phyloP scores from a whole-genome alignment of 345 rosid species.

The Syzygium aqueum region DNA sequence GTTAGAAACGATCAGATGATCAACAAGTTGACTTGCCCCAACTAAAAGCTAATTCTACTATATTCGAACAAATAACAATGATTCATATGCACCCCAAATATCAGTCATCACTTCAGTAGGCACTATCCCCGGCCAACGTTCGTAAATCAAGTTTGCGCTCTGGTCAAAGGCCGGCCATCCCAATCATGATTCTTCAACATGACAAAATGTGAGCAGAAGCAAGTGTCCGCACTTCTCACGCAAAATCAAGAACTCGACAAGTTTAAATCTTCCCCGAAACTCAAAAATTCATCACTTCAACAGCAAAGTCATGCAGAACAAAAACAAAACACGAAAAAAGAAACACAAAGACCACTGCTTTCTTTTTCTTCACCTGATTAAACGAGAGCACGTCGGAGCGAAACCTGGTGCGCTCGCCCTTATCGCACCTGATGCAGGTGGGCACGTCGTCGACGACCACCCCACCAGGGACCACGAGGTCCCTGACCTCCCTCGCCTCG shows the following conservation, averaged over 20 bases:
- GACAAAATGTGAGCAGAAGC: not conserved
- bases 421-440: conserved; percentile 73
- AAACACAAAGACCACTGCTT: not conserved
- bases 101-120: not conserved
- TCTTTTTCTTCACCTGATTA: conserved; percentile 42
- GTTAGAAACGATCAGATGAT: not conserved
- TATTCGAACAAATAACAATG: not conserved
- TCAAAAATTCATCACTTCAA: not conserved
- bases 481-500: conserved; percentile 28
- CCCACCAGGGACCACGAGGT: conserved; percentile 71
- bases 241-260: not conserved
- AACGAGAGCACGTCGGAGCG: conserved; percentile 79
- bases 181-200: not conserved
- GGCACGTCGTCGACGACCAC: conserved; percentile 55
- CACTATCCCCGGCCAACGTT: not conserved
- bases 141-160: not conserved
- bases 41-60: not conserved
- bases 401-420: conserved; percentile 85
- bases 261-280: not conserved
- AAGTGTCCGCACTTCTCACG: not conserved
- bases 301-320: not conserved
- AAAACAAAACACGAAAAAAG: not conserved
- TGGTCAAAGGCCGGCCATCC: not conserved
- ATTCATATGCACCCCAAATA: not conserved
- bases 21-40: not conserved